A percentile compares a stretch with the other conserved stretches of the same genome.
Evolutionary conservation across 768 basidiomycete species (phyloP).

Genomic region (Phaffia australis): DNA sequence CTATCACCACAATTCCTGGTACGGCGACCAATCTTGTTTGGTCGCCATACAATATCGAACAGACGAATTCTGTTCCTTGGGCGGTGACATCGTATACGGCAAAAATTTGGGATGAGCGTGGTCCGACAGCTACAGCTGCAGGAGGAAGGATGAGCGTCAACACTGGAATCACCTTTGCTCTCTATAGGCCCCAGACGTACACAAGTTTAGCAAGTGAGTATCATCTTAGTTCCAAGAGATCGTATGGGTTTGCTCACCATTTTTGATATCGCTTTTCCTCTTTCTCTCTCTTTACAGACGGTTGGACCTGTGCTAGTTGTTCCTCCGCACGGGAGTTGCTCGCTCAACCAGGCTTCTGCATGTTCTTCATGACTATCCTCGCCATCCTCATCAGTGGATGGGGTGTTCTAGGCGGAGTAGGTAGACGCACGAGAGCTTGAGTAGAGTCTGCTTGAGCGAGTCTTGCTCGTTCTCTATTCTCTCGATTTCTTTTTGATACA

Average conservation of each 20-base stretch:
- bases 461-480: background rate
- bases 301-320: constrained; percentile 25
- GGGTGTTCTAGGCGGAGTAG: constrained; percentile 8
- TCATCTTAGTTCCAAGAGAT: background rate
- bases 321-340: constrained; percentile 10
- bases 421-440: constrained; percentile 1
- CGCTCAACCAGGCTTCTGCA: constrained; percentile 4
- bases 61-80: constrained; percentile 55
- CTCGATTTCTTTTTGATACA: background rate
- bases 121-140: constrained; percentile 49
- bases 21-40: constrained; percentile 57
- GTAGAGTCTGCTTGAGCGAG: background rate
- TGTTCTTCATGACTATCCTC: constrained; percentile 4
- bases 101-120: constrained; percentile 70
- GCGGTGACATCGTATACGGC: constrained; percentile 67
- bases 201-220: constrained; percentile 50
- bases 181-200: constrained; percentile 68
- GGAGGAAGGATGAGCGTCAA: constrained; percentile 63
- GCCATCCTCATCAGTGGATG: constrained; percentile 21
- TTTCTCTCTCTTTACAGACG: background rate
- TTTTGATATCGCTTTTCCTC: background rate
- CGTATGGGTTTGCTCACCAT: background rate
- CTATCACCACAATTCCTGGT: constrained; percentile 58
- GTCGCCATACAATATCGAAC: constrained; percentile 69
- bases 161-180: constrained; percentile 61